phyloP scores from a whole-genome alignment of 176 grass and related monocot genomes.

The Avena sativa region DNA sequence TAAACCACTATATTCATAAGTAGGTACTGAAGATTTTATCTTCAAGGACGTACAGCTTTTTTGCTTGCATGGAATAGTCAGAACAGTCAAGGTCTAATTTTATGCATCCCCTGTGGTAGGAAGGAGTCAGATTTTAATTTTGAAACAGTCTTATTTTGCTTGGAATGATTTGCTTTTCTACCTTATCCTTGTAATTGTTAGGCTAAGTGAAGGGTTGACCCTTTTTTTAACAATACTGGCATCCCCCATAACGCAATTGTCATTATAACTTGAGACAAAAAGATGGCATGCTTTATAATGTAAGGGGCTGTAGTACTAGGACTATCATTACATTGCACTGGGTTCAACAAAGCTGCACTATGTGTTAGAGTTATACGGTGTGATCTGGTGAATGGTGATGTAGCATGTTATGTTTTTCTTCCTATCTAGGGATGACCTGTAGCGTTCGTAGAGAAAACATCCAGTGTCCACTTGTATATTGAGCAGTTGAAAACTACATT shows the following conservation, averaged over 20 bases:
- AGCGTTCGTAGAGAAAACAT: neutral
- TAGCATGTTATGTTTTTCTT: neutral
- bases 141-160: neutral
- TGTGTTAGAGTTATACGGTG: constrained; percentile 1
- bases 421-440: neutral
- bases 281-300: neutral
- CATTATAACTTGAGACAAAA: neutral
- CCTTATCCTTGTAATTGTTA: neutral
- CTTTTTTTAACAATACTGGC: neutral
- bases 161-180: neutral
- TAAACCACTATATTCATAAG: neutral
- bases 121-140: neutral
- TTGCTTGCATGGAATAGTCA: neutral
- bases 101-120: neutral
- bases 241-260: neutral
- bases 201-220: neutral
- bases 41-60: neutral
- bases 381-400: neutral
- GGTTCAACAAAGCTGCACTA: neutral
- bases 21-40: neutral
- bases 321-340: neutral
- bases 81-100: neutral
- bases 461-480: neutral
- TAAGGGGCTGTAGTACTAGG: neutral
- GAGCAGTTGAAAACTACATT: neutral